Conservation (phyloP, 2,329 filamentous ascomycete genomes). For the Fusarium sp. region DNA sequence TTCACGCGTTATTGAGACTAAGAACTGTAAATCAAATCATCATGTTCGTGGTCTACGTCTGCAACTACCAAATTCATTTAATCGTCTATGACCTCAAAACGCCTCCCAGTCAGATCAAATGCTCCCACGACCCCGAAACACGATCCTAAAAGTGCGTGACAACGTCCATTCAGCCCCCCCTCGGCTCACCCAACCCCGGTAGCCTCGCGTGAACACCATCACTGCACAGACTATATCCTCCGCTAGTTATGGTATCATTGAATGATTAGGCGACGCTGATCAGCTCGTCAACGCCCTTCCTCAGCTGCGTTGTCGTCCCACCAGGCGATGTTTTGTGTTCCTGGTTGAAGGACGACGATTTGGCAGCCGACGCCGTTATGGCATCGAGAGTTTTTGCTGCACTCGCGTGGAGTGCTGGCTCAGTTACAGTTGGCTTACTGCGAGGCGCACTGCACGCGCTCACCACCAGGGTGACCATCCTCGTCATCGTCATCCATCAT, state of each 20-base stretch:
- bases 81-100: constrained; percentile 56
- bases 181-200: constrained; percentile 3
- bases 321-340: constrained; percentile 14
- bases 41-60: constrained; percentile 50
- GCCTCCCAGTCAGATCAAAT: constrained; percentile 52
- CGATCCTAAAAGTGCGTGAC: constrained; percentile 36
- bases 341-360: constrained; percentile 7
- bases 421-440: constrained; percentile 69
- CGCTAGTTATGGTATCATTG: constrained; percentile 45
- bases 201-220: constrained; percentile 18
- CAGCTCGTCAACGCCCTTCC: constrained; percentile 32
- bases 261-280: constrained; percentile 42
- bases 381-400: constrained; percentile 32
- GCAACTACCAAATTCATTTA: constrained; percentile 51
- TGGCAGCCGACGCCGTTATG: constrained; percentile 31
- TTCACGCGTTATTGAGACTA: background rate
- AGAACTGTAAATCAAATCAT: constrained; percentile 37
- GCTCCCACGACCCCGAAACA: constrained; percentile 41
- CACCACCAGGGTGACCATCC: constrained; percentile 78
- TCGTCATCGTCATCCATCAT: constrained; percentile 82
- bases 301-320: constrained; percentile 24
- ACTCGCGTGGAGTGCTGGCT: constrained; percentile 10
- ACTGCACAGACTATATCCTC: constrained; percentile 22
- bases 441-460: constrained; percentile 88
- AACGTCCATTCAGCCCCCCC: constrained; percentile 29